Conservation (phyloP, 2,329 filamentous ascomycete genomes). For the Pseudodiploospora longispora region DNA sequence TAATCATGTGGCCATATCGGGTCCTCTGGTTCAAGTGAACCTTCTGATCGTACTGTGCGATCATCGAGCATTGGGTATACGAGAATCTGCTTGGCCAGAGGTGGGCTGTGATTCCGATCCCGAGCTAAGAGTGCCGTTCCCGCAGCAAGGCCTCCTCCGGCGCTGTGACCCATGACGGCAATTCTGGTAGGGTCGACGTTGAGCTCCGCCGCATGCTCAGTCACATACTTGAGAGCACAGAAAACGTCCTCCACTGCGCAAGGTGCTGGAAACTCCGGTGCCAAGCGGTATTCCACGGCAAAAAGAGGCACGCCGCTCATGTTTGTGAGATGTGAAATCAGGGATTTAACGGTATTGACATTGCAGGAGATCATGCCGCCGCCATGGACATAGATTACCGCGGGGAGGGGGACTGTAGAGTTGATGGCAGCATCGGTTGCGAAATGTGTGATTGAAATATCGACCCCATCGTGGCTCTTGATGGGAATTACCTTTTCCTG, state of each 20-base stretch:
- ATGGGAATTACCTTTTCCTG: no score
- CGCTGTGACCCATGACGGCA: constrained; percentile 15
- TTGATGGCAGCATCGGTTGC: no score
- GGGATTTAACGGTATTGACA: not conserved
- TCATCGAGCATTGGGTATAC: constrained; percentile 28
- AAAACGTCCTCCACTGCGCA: constrained; percentile 29
- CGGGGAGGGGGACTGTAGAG: not conserved
- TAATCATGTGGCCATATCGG: not conserved
- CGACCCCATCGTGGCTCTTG: no score
- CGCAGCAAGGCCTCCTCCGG: constrained; percentile 15
- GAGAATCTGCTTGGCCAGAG: constrained; percentile 23
- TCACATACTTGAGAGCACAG: constrained; percentile 18
- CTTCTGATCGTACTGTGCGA: constrained; percentile 9
- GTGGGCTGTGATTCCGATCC: constrained; percentile 22
- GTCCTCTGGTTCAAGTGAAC: not conserved
- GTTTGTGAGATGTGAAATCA: not conserved
- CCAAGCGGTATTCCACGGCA: constrained; percentile 33
- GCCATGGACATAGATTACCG: not conserved
- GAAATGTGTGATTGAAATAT: no score
- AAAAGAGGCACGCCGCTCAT: constrained; percentile 24
- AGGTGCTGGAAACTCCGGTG: constrained; percentile 32
- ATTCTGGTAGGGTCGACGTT: constrained; percentile 14
- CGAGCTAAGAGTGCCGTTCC: constrained; percentile 20
- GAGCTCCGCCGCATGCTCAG: constrained; percentile 12
- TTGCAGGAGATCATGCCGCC: not conserved